A percentile compares a stretch with the other conserved stretches of the same genome.
These are phyloP conservation scores for Populus hybrid DNA, from an alignment of 441 rosid species.

Conservation along the genomic window DNA sequence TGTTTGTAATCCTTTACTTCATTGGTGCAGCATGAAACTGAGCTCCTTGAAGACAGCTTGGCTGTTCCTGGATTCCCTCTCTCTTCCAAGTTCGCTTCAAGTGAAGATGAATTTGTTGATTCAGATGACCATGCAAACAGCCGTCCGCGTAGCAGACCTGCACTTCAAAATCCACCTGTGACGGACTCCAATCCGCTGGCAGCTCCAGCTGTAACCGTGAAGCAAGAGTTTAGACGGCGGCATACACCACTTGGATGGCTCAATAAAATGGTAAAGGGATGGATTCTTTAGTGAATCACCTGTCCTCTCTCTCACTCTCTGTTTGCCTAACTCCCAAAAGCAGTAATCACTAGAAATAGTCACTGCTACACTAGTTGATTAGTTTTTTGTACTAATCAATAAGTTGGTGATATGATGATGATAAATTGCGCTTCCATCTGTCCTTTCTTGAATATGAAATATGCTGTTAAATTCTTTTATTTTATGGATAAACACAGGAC, in stretches of 20 bases:
- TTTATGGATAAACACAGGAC: conserved; percentile 54
- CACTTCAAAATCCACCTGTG: conserved; percentile 50
- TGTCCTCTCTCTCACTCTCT: neutral
- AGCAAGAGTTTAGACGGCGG: conserved; percentile 73
- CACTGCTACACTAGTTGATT: neutral
- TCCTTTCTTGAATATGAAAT: neutral
- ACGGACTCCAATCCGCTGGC: conserved; percentile 42
- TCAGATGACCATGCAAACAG: conserved; percentile 74
- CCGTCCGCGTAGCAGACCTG: conserved; percentile 48
- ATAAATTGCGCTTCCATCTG: neutral
- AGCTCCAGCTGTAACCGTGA: conserved; percentile 47
- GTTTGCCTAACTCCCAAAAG: conserved; percentile 32
- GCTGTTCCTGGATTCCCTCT: conserved; percentile 63
- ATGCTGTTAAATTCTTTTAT: too few species aligned
- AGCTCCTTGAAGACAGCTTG: conserved; percentile 77
- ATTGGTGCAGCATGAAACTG: conserved; percentile 69
- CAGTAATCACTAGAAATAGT: neutral
- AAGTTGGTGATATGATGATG: neutral
- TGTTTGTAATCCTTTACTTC: neutral
- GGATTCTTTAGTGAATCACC: neutral
- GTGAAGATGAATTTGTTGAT: conserved; percentile 89
- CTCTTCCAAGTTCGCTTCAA: conserved; percentile 72
- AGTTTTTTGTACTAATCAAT: neutral
- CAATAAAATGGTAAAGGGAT: conserved; percentile 59
- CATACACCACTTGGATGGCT: conserved; percentile 72